phyloP scores from a whole-genome alignment of 2,329 filamentous ascomycete species.

The Fusarium sp. region DNA sequence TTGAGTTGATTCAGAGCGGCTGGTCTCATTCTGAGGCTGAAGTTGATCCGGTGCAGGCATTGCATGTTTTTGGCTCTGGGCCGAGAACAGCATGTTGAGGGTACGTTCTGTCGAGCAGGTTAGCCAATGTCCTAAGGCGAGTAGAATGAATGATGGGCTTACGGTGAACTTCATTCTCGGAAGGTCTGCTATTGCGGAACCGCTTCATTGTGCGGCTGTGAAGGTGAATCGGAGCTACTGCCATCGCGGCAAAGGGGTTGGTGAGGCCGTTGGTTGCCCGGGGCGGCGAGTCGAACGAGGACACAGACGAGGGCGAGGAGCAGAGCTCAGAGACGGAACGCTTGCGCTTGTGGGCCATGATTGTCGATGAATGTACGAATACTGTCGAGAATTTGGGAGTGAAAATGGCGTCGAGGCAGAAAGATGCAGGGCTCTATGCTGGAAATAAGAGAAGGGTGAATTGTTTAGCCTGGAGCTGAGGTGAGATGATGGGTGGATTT shows the following conservation, averaged over 20 bases:
- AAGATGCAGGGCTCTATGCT: not conserved
- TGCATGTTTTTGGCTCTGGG: conserved; percentile 54
- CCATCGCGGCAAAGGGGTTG: conserved; percentile 49
- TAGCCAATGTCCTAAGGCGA: conserved; percentile 20
- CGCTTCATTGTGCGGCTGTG: conserved; percentile 71
- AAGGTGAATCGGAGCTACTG: conserved; percentile 56
- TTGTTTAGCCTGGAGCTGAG: not conserved
- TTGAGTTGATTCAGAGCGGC: conserved; percentile 50
- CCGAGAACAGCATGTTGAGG: conserved; percentile 68
- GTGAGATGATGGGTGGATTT: conserved; percentile 12
- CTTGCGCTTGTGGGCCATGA: conserved; percentile 70
- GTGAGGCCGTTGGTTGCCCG: conserved; percentile 45
- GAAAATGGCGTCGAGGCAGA: not conserved
- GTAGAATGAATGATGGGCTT: conserved; percentile 44
- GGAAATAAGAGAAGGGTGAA: not conserved
- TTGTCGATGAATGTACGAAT: not conserved
- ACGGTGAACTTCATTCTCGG: conserved; percentile 67
- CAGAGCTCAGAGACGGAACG: conserved; percentile 70
- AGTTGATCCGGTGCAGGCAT: conserved; percentile 6
- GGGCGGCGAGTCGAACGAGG: conserved; percentile 55
- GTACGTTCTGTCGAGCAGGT: conserved; percentile 61
- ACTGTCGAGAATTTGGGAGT: not conserved
- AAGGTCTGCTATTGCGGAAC: conserved; percentile 68
- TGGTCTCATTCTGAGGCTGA: conserved; percentile 10
- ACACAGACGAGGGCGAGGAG: conserved; percentile 57